Percentiles rank a stretch among this genome's conserved stretches.
phyloP scores from a whole-genome alignment of 768 basidiomycete genomes.

The Asterophora lycoperdoides region DNA sequence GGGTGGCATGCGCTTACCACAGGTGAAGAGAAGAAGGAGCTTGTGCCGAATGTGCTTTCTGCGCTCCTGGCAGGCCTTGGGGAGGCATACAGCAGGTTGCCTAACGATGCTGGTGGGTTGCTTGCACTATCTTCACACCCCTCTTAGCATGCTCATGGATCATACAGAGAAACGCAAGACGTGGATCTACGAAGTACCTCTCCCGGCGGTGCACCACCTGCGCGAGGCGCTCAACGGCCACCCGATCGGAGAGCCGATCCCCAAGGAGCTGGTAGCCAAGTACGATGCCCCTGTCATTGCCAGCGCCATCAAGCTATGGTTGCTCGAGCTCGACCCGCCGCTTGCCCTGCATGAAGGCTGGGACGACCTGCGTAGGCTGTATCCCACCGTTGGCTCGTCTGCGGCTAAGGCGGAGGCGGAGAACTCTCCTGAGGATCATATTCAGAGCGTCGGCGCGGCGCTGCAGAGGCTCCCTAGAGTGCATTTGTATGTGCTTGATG shows the following conservation, averaged over 20 bases:
- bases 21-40: slow-evolving; percentile 55
- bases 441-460: slow-evolving; percentile 57
- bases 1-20: slow-evolving; percentile 60
- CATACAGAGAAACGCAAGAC: slow-evolving; percentile 73
- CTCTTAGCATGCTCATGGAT: background rate
- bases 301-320: slow-evolving; percentile 81
- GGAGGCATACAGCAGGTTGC: slow-evolving; percentile 56
- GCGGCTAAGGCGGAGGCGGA: slow-evolving; percentile 49
- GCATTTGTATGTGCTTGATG: slow-evolving; percentile 77
- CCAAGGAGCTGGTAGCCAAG: slow-evolving; percentile 47
- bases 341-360: slow-evolving; percentile 83
- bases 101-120: slow-evolving; percentile 59
- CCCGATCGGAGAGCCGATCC: slow-evolving; percentile 53
- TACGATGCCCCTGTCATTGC: slow-evolving; percentile 89
- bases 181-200: slow-evolving; percentile 94
- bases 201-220: slow-evolving; percentile 78
- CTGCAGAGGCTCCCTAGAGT: slow-evolving; percentile 72
- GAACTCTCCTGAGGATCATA: slow-evolving; percentile 51
- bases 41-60: slow-evolving; percentile 69
- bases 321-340: slow-evolving; percentile 88
- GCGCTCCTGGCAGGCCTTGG: slow-evolving; percentile 61
- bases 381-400: slow-evolving; percentile 64
- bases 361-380: slow-evolving; percentile 87
- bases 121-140: background rate
- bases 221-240: slow-evolving; percentile 79